Evolutionary conservation across 1,139 yeast genomes (phyloP), one percentile per base, ranked within the genome.

Genomic region (Pichia sp.): DNA sequence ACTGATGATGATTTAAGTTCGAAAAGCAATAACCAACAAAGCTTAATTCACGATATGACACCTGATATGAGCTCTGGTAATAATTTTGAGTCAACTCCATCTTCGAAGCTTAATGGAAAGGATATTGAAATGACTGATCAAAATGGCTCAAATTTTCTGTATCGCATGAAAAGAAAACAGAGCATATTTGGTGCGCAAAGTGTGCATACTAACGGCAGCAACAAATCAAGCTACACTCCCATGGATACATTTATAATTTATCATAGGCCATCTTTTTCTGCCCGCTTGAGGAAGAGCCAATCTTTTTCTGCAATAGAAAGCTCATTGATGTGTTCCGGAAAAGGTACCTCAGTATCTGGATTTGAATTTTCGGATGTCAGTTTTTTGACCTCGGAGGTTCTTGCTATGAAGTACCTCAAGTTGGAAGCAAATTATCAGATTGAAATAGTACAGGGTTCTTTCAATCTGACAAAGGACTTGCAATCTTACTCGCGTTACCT

Each of bases 231-330:
- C n/a, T 41, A 49, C 33, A 12, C 24, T 4, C 34, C 54, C 4
- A 12, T 40, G 33, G 48, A 36, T 3, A 31, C 50, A 3, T 36
- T 41, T 8, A 46, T 52, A 7, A 27, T 56, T 3, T 50, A 54
- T 34, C 42, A 48, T 16, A 40, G 44, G 3, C 29, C 34, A 17
- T 42, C 9, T 10, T 17, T 12, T 3, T 16, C 33, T 17, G 12
- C 16, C 2, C 31, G 51, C 12, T 49, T 62, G 45, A 60, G 58
- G 45, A 57, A 68, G 51, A 53, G 61, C n/a, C 57, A 55, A 27
- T 67, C 71, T 4, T 66, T 65, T 45, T 66, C 71, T 0, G 45
- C 51, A 2, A 20, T 68, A 9, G 65, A 67, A 33, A 60, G 61
- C 6, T 48, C 60, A 2, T 24, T 66, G 0, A 52, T 38, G 30